Evolutionary conservation across 2,329 filamentous ascomycete species (phyloP).

Genomic region (Penicillium sp.): DNA sequence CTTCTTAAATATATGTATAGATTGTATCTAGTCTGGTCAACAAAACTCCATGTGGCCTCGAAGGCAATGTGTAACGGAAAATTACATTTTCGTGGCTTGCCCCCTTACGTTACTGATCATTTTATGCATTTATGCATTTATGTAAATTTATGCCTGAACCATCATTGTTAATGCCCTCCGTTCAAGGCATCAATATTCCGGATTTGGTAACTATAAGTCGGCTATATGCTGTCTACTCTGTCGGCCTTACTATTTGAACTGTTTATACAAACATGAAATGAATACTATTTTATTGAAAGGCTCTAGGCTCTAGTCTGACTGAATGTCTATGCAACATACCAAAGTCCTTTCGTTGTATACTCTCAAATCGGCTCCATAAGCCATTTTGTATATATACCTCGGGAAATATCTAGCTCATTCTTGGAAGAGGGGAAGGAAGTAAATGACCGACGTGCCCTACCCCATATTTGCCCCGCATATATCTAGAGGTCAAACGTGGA

Average conservation of each 20-base stretch:
- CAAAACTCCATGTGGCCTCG: background rate
- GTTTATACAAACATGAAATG: background rate
- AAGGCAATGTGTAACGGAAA: background rate
- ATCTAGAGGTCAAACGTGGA: background rate
- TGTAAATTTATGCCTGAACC: background rate
- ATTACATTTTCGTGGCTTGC: background rate
- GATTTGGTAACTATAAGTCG: background rate
- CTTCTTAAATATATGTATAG: background rate
- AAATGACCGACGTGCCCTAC: background rate
- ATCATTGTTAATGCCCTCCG: background rate
- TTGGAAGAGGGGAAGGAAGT: background rate
- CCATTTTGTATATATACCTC: background rate
- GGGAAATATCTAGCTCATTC: background rate
- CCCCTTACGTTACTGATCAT: constrained; percentile 3
- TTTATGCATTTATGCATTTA: background rate
- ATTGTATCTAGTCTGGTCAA: background rate
- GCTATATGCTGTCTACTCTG: background rate
- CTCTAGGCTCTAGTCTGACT: background rate
- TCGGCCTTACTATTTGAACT: background rate
- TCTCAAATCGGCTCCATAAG: background rate
- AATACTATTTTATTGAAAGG: too few species aligned
- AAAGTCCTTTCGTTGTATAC: background rate
- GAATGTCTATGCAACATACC: background rate
- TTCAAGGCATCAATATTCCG: background rate
- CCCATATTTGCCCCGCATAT: constrained; percentile 4